Evolutionary conservation across 2,329 filamentous ascomycete species (phyloP), one percentile per base, ranked within the genome.

Genomic region (Penicillium sp.): DNA sequence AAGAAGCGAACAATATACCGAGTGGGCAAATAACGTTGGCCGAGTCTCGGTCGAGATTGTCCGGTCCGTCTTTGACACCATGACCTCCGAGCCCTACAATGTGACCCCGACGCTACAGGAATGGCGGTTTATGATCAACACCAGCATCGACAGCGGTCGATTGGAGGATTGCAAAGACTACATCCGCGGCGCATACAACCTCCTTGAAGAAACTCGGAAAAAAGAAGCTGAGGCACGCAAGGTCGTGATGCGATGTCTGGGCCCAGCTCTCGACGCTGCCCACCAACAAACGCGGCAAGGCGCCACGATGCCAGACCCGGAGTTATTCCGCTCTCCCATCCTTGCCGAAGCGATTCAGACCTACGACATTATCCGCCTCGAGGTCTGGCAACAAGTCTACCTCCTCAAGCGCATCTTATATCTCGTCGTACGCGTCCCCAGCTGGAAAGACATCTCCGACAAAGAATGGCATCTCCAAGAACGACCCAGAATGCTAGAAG

Each of bases 31-130:
- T 22, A 43, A 51, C 3, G 51, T 64, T 11, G 77, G 73, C 46
- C 56, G 72, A 56, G 69, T 87, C 7, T 70, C 77, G 0, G 49
- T 68, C 2, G 61, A 75, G 2, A 77, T 83, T n/a, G 73, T 89
- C 4, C 69, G 79, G 40, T 70, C 77, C 5, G 70, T 92, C 19
- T 90, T 84, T 79, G 59, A 82, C 0, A 81, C 80, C 19, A 89
- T 91, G 84, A 85, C 77, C 0, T 77, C 79, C 3, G 70, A 76
- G n/a, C 85, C 85, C 0, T 85, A 87, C 75, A 80, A 81, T 56
- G 70, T 88, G 50, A 63, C 75, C 7, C 87, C 88, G 0, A 83
- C 78, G 0, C 81, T 90, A 59, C 75, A 81, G 14, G 83, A 89
- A 72, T 84, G 84, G 70, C 66, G 66, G 13, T 69, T 67, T 9